Evolutionary conservation across 768 basidiomycete genomes (phyloP).

Genomic region (Thelephora aurantiotincta): DNA sequence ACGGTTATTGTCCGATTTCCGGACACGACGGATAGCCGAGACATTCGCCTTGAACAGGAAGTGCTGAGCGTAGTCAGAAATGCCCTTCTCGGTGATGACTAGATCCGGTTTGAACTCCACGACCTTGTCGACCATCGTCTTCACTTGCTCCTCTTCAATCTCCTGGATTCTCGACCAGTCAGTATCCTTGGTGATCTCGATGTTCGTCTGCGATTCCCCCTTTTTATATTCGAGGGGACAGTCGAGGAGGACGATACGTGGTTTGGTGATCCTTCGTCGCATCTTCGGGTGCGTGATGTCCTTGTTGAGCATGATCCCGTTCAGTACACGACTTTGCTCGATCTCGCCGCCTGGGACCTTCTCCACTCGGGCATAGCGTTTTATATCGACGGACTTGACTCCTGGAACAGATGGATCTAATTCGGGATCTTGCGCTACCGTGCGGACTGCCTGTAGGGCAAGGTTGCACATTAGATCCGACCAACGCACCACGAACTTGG

Average conservation of each 20-base stretch:
- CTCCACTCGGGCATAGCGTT: constrained; percentile 94
- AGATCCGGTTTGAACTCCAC: constrained; percentile 92
- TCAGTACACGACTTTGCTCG: constrained; percentile 77
- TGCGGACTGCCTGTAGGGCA: constrained; percentile 84
- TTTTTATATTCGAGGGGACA: constrained; percentile 99
- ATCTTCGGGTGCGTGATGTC: constrained; percentile 97
- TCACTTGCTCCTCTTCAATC: constrained; percentile 96
- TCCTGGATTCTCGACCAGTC: constrained; percentile 89
- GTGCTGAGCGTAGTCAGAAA: constrained; percentile 95
- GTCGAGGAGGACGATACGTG: constrained; percentile 79
- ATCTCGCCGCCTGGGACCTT: constrained; percentile 98
- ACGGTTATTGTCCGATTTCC: constrained; percentile 98
- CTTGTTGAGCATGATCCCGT: constrained; percentile 96
- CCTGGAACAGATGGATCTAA: constrained; percentile 15
- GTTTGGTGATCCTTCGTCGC: constrained; percentile 82
- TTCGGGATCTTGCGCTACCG: constrained; percentile 65
- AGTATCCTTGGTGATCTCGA: constrained; percentile 88
- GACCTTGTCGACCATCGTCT: constrained; percentile 68
- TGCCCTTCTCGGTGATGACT: constrained; percentile 94
- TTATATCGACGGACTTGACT: constrained; percentile 88
- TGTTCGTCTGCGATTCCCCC: constrained; percentile 96
- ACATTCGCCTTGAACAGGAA: constrained; percentile 78
- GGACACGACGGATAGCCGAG: constrained; percentile 90
- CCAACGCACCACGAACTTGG: constrained; percentile 95
- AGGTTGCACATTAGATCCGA: constrained; percentile 94